Conservation (phyloP, 2,329 filamentous ascomycete genomes). For the Ophiostoma quercus region DNA sequence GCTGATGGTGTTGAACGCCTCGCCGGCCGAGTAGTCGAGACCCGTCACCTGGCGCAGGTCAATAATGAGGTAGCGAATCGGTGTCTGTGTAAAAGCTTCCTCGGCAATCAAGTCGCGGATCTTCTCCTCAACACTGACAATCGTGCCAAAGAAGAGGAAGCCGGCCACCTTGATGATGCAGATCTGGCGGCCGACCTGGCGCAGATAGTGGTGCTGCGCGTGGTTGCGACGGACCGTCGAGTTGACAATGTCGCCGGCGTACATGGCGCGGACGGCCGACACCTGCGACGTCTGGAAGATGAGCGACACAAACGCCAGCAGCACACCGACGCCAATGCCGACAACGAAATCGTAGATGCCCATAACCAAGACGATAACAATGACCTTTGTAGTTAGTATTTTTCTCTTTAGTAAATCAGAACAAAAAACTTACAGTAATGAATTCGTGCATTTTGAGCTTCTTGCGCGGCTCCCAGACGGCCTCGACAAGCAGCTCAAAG, state of each 20-base stretch:
- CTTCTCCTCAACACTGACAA: slow-evolving; percentile 87
- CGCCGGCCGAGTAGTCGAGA: slow-evolving; percentile 91
- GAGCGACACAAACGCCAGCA: slow-evolving; percentile 84
- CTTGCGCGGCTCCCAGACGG: slow-evolving; percentile 80
- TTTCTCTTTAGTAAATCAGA: neutral
- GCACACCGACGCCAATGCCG: slow-evolving; percentile 85
- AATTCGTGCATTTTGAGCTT: slow-evolving; percentile 86
- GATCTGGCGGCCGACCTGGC: slow-evolving; percentile 80
- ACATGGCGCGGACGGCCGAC: slow-evolving; percentile 83
- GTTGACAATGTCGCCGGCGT: slow-evolving; percentile 79
- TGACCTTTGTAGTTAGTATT: neutral
- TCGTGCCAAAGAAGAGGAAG: slow-evolving; percentile 97
- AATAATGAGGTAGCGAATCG: slow-evolving; percentile 83
- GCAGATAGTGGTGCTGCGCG: slow-evolving; percentile 79
- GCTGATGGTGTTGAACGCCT: slow-evolving; percentile 90
- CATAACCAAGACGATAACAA: slow-evolving; percentile 91
- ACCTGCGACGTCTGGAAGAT: slow-evolving; percentile 88
- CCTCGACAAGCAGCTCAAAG: slow-evolving; percentile 85
- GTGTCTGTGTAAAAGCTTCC: slow-evolving; percentile 67
- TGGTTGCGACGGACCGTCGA: slow-evolving; percentile 91
- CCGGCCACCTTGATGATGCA: slow-evolving; percentile 87
- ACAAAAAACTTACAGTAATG: slow-evolving; percentile 66
- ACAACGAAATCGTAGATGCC: slow-evolving; percentile 94
- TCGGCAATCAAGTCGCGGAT: slow-evolving; percentile 79
- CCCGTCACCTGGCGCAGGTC: slow-evolving; percentile 87